These are phyloP conservation scores for Aspergillus hortae DNA, from an alignment of 2,329 filamentous ascomycete genomes.

Conservation along the genomic window DNA sequence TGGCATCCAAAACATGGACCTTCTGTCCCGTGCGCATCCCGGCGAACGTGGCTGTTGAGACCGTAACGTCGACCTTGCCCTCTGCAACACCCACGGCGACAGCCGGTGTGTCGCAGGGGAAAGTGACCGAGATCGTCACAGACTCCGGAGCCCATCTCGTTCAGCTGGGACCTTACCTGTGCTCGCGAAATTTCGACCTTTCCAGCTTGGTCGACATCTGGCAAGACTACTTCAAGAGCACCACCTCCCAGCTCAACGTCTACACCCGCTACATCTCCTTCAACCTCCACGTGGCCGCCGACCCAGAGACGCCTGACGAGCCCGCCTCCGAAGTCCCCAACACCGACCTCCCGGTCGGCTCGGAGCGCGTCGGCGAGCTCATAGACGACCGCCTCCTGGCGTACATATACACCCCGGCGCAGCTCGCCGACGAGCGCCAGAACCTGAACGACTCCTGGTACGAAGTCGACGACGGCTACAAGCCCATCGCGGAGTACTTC, in stretches of 20 bases:
- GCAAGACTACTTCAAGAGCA: conserved; percentile 51
- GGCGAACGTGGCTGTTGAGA: conserved; percentile 18
- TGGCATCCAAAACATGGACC: conserved; percentile 51
- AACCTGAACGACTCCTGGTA: conserved; percentile 61
- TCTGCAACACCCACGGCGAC: conserved; percentile 18
- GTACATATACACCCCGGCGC: conserved; percentile 53
- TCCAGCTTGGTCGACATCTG: conserved; percentile 50
- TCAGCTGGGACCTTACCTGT: conserved; percentile 53
- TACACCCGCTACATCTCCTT: conserved; percentile 53
- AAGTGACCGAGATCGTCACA: conserved; percentile 20
- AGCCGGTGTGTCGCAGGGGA: conserved; percentile 18
- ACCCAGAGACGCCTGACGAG: conserved; percentile 38
- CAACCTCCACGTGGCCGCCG: conserved; percentile 58
- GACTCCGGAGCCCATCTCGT: conserved; percentile 33
- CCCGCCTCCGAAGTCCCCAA: conserved; percentile 41
- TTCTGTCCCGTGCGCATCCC: conserved; percentile 59
- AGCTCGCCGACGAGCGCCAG: conserved; percentile 49
- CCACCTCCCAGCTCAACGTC: conserved; percentile 54
- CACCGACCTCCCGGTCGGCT: conserved; percentile 42
- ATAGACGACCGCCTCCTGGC: conserved; percentile 47
- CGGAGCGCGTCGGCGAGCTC: conserved; percentile 46
- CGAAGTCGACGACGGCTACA: conserved; percentile 35
- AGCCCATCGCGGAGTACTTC: conserved; percentile 54
- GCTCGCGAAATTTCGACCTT: conserved; percentile 52
- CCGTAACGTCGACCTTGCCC: conserved; percentile 17